phyloP scores from a whole-genome alignment of 768 basidiomycete genomes.

The Suillus tomentosus region DNA sequence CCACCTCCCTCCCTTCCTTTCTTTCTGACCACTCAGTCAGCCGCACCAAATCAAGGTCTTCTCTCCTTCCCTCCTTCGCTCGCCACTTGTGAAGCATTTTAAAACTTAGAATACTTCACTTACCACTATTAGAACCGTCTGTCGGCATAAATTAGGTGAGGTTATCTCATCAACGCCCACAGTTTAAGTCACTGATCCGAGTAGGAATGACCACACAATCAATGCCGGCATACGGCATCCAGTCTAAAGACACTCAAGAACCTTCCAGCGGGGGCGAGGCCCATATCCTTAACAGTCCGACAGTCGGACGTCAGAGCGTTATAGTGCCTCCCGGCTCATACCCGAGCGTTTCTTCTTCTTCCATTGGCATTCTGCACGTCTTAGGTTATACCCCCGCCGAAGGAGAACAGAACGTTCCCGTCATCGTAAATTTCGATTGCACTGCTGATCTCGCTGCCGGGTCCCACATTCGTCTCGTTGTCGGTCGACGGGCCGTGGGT shows the following conservation, averaged over 20 bases:
- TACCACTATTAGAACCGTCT: neutral
- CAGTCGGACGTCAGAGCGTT: constrained; percentile 17
- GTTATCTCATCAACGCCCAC: constrained; percentile 1
- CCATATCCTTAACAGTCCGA: constrained; percentile 7
- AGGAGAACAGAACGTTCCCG: constrained; percentile 62
- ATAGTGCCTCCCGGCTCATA: constrained; percentile 14
- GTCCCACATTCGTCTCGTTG: constrained; percentile 71
- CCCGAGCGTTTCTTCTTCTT: constrained; percentile 44
- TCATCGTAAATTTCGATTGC: constrained; percentile 57
- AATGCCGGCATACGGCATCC: constrained; percentile 8
- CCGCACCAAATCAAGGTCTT: neutral
- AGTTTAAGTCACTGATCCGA: neutral
- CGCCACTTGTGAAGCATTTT: neutral
- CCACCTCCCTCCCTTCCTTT: neutral
- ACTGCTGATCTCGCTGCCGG: constrained; percentile 24
- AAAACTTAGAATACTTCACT: neutral
- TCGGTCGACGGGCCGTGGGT: constrained; percentile 66
- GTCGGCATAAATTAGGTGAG: neutral
- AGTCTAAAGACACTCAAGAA: neutral
- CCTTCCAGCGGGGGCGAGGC: neutral
- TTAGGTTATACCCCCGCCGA: constrained; percentile 64
- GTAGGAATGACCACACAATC: neutral
- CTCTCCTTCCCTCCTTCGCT: neutral
- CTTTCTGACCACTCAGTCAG: neutral
- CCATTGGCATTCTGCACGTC: constrained; percentile 59